A percentile compares a stretch with the other conserved stretches of the same genome.
Evolutionary conservation across 1,139 yeast species (phyloP).

Genomic region (Groenewaldozyma sp.): DNA sequence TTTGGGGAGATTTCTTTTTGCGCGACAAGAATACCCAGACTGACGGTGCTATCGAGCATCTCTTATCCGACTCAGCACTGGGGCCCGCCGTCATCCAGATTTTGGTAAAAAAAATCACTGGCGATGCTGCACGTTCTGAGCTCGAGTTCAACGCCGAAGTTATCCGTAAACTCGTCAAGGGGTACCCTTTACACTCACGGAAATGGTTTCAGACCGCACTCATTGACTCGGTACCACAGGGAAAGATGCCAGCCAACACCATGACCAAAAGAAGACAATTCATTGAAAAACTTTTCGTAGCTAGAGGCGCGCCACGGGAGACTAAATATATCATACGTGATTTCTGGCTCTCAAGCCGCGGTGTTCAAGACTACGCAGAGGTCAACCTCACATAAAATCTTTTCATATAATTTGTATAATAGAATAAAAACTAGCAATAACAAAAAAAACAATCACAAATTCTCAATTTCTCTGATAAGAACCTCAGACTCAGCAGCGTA

Average conservation of each 20-base stretch:
- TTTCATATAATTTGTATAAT: no score
- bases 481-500: constrained; percentile 53
- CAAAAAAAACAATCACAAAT: not conserved
- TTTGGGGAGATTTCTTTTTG: constrained; percentile 53
- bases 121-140: constrained; percentile 50
- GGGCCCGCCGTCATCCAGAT: constrained; percentile 21
- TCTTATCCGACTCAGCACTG: constrained; percentile 5
- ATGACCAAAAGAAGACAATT: constrained; percentile 32
- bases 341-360: constrained; percentile 49
- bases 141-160: constrained; percentile 49
- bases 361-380: constrained; percentile 27
- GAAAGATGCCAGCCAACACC: constrained; percentile 10
- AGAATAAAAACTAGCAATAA: no score
- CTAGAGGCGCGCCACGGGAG: constrained; percentile 51
- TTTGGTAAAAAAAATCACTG: constrained; percentile 25
- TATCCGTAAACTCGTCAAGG: constrained; percentile 44
- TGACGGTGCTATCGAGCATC: constrained; percentile 7
- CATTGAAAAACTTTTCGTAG: constrained; percentile 45
- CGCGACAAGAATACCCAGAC: constrained; percentile 14
- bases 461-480: constrained; percentile 40
- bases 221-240: constrained; percentile 21
- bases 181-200: constrained; percentile 41
- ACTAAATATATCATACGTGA: constrained; percentile 49
- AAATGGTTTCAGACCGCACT: constrained; percentile 38
- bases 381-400: no score